Evolutionary conservation across 768 basidiomycete genomes (phyloP), one percentile per base, ranked within the genome.

Genomic region (Podaxis sp.): DNA sequence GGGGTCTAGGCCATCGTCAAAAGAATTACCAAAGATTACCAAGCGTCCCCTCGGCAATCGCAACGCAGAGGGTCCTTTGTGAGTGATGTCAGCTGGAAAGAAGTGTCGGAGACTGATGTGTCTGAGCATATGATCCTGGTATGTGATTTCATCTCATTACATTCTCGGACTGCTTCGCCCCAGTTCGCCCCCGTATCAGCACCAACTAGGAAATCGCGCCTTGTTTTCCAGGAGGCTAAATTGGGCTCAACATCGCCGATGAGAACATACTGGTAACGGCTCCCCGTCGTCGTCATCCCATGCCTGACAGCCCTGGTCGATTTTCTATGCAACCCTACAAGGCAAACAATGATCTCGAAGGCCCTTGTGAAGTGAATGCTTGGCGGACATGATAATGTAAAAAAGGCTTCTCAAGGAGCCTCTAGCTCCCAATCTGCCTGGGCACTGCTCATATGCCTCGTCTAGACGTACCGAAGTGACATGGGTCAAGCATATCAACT

Each of bases 31-130:
- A 30, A 26, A 26, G 28, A 30, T 30, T 30, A 30, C 28, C 28
- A 30, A 56, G 30, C 19, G 36, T 56, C 19, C n/a, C 42, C 54
- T 56, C 54, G 54, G 54, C 54, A 56, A 56, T 56, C 38, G 19
- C 36, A 39, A 56, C 12, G 13, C 30, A 11, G n/a, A 6, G 15
- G 52, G 17, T 33, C 28, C 28, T 53, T 12, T 26, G 15, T 24
- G 19, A 38, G 52, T 38, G 26, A 56, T 56, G 39, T 42, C 52
- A 54, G 30, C 8, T 17, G 24, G 39, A 36, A 26, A 56, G 33
- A 56, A 12, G 24, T 39, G 54, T 42, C 19, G 39, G 54, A 56
- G 54, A 51, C 28, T 51, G 49, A 51, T 51, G 49, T 11, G 3
- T 51, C n/a, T 24, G 48, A 51, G 19, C 24, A 51, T 28, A 28